Conservation (phyloP, 306 rosid species). For the Vigna trinervia region DNA sequence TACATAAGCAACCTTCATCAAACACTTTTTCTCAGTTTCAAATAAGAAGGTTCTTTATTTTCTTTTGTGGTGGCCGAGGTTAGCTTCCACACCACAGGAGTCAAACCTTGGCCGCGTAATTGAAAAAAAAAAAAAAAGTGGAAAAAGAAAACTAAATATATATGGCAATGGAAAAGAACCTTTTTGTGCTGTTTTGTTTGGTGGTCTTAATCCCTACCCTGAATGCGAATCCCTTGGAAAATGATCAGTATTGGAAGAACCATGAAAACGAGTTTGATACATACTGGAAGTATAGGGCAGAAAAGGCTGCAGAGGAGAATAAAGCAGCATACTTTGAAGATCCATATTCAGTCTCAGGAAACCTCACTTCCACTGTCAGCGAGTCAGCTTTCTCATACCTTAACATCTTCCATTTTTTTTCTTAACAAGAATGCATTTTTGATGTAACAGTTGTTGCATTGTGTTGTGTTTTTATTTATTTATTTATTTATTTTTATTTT, state of each 20-base stretch:
- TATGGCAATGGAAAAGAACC: background rate
- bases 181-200: conserved; percentile 38
- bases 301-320: conserved; percentile 42
- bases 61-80: background rate
- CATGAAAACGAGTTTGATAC: conserved; percentile 33
- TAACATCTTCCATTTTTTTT: background rate
- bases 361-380: conserved; percentile 46
- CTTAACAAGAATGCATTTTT: background rate
- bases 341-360: conserved; percentile 55
- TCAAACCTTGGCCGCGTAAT: background rate
- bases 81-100: background rate
- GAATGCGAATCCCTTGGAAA: conserved; percentile 42
- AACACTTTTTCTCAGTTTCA: too few relatives aligned
- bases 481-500: too few relatives aligned
- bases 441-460: too few relatives aligned
- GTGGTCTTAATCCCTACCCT: conserved; percentile 38
- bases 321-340: conserved; percentile 38
- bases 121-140: background rate
- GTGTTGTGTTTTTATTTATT: too few relatives aligned
- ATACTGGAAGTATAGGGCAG: conserved; percentile 64
- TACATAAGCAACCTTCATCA: too few relatives aligned
- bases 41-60: too few relatives aligned
- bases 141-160: too few relatives aligned
- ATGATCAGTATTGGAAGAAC: background rate
- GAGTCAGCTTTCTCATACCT: conserved; percentile 49